Base-by-base conservation (phyloP, 345 rosid species). In the Luvunga scandens region DNA sequence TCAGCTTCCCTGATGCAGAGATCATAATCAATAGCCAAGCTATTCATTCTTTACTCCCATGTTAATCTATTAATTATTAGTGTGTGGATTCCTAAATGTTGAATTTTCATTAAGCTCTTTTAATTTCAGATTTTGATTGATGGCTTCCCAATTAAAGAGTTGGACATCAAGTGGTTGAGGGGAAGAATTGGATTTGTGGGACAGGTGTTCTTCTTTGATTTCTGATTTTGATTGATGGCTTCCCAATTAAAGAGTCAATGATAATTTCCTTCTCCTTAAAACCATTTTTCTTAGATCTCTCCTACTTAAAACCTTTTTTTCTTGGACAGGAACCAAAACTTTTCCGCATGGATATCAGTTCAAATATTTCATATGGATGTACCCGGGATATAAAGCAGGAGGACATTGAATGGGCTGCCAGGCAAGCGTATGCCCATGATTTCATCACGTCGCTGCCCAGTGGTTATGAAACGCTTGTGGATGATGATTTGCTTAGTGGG, bases 401-500 rank as follows among this genome's bases (percentile, higher is more conserved):
- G 84, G 99, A 95, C 80, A 85, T 95, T 77, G 89, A 89, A 86
- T 88, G 89, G 90, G 99, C 99, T 9, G 98, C 98, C 75, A 92
- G 87, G 89, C 94, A 89, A 80, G 98, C 99, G 33, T 91, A 89
- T 69, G 99, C 98, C 48, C 98, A 93, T 81, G 97, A 92, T 69
- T 95, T 95, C 88, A 95, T 95, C 86, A 77, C 84, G 66, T 86
- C 91, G 48, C 93, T 95, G 70, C 98, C 99, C 71, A 78, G 86
- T 84, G 99, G 98, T 73, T 95, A 95, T 79, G 82, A 89, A 72
- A 93, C 99, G 16, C 80, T 89, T 5, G 93, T 95, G 45, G 99
- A 95, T 81, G 98, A 95, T 88, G 99, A 92, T 86, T 81, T 93
- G 88, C 99, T 93, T 31, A 95, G 99, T 56, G 99, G 99, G 73